These are phyloP conservation scores for Leptomonas seymouri DNA, from an alignment of 208 protist genomes.

Conservation along the genomic window DNA sequence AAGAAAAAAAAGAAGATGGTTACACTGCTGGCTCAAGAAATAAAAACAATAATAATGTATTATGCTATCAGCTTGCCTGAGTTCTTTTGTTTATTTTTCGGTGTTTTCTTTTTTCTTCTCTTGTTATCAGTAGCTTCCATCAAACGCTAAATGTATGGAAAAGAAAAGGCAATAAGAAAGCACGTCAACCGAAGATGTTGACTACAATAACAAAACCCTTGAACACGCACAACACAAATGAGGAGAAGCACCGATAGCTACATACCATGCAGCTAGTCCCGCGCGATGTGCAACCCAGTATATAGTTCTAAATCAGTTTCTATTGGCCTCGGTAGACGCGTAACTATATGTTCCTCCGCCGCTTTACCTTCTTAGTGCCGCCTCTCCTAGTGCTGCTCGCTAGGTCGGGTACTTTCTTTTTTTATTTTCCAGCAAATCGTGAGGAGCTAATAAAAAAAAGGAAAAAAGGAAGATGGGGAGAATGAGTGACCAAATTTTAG, in stretches of 20 bases:
- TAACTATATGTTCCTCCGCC: too few species aligned
- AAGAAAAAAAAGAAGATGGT: not conserved
- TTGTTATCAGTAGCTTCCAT: too few species aligned
- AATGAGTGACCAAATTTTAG: conserved; percentile 5
- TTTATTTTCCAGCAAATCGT: not conserved
- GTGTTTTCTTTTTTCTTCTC: too few species aligned
- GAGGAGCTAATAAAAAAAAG: not conserved
- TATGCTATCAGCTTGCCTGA: too few species aligned
- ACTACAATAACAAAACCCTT: not conserved
- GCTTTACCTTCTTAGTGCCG: not conserved
- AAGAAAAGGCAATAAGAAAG: not conserved
- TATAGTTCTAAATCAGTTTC: too few species aligned
- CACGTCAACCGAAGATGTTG: conserved; percentile 1
- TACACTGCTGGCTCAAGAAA: not conserved
- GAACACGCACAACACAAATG: too few species aligned
- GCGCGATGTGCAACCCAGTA: too few species aligned
- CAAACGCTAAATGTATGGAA: not conserved
- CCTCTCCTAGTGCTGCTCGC: not conserved
- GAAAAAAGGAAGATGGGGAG: not conserved
- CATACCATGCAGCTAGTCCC: not conserved
- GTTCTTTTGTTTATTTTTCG: too few species aligned
- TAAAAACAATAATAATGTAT: not conserved
- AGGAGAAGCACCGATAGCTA: not conserved
- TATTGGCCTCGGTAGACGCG: conserved; percentile 1
- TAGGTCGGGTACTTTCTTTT: not conserved